Evolutionary conservation across 2,329 filamentous ascomycete genomes (phyloP).

Genomic region (Trichoderma semiorbis): DNA sequence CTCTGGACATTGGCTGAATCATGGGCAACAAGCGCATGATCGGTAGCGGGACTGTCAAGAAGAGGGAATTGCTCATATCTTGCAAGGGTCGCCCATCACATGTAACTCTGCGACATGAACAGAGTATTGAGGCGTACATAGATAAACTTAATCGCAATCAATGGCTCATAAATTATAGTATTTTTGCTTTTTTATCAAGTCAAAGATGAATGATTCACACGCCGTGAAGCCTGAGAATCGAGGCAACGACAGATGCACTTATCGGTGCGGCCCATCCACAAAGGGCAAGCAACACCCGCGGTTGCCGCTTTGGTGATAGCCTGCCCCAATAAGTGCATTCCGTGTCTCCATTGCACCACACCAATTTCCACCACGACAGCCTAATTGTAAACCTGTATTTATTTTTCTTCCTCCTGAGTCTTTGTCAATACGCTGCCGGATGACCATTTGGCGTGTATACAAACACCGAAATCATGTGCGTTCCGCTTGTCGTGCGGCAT

Average conservation of each 20-base stretch:
- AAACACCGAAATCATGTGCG: neutral
- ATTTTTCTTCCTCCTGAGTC: neutral
- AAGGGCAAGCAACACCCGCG: neutral
- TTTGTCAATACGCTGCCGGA: neutral
- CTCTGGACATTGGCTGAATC: conserved; percentile 9
- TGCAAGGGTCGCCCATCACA: neutral
- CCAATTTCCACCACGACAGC: neutral
- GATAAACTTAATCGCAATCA: neutral
- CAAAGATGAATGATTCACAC: neutral
- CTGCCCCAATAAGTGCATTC: neutral
- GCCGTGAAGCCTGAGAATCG: neutral
- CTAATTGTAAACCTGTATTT: neutral
- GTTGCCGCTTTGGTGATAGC: neutral
- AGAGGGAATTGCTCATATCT: neutral
- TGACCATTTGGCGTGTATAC: neutral
- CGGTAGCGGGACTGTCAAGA: neutral
- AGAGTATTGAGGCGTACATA: neutral
- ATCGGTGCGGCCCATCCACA: neutral
- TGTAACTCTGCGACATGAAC: neutral
- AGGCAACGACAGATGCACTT: neutral
- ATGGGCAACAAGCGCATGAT: neutral
- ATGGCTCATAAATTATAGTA: neutral
- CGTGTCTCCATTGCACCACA: neutral
- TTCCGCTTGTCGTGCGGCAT: neutral
- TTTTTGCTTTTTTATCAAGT: neutral